These are phyloP conservation scores for Jaapia argillacea DNA, from an alignment of 768 basidiomycete species.

Conservation along the genomic window DNA sequence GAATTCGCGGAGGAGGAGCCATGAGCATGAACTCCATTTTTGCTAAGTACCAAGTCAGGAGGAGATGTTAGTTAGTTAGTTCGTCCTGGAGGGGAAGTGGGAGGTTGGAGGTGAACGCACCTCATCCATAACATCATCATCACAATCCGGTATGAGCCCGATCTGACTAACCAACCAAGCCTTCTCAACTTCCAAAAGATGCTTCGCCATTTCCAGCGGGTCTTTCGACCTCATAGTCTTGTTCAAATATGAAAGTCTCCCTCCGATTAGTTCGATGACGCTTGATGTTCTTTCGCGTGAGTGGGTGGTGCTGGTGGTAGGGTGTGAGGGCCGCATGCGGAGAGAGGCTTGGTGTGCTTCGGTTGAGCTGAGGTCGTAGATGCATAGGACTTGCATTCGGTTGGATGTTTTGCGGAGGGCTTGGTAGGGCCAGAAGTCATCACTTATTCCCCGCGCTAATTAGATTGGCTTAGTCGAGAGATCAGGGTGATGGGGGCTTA, in stretches of 20 bases:
- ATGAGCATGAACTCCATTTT: slow-evolving; percentile 78
- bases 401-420: not conserved
- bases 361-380: slow-evolving; percentile 52
- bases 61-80: not conserved
- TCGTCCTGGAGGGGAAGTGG: not conserved
- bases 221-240: slow-evolving; percentile 53
- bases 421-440: slow-evolving; percentile 79
- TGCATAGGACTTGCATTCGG: slow-evolving; percentile 45
- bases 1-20: slow-evolving; percentile 68
- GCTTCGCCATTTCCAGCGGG: slow-evolving; percentile 52
- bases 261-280: slow-evolving; percentile 60
- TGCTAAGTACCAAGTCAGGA: slow-evolving; percentile 29
- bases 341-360: slow-evolving; percentile 52
- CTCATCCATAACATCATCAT: slow-evolving; percentile 88
- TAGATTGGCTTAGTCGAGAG: no score
- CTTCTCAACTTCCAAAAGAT: slow-evolving; percentile 63
- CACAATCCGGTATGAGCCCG: slow-evolving; percentile 72
- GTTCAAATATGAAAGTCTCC: slow-evolving; percentile 69
- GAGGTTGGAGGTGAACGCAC: no score
- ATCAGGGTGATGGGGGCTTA: no score
- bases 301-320: no score
- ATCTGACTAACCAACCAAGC: slow-evolving; percentile 74
- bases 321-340: no score
- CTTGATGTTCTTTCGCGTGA: slow-evolving; percentile 26
- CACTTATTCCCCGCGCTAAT: slow-evolving; percentile 44